Base-by-base conservation (phyloP, 129 eudicot species). In the Smallanthus sonchifolius region DNA sequence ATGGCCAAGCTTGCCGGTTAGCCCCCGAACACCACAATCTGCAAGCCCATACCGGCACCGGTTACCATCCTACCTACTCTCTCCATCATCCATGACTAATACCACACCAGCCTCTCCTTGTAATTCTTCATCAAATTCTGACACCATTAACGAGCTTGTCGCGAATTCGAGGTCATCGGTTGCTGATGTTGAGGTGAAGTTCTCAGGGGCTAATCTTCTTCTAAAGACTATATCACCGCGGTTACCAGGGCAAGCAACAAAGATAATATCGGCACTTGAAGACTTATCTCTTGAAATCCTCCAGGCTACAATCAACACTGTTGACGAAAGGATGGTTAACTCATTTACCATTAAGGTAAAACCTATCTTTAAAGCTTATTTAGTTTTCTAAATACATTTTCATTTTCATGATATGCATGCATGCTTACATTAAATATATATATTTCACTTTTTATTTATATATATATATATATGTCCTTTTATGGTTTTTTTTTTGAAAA, bases 101-200 rank as follows among this genome's bases (percentile, higher is more conserved):
- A 24, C 30, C 64, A 57, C 69, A 55, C 74, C 85, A 39, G 39
- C 80, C 3, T 80, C 86, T n/a, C 85, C 91, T 40, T 83, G 91
- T 6, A 66, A 85, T 3, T 60, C 87, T 9, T 82, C 87, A 24
- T 77, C 81, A 32, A 77, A 68, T 68, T 79, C 84, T 32, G 83
- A 82, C 77, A 55, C 80, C 64, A 51, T 83, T 19, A 90, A 93
- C 39, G 96, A 93, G 62, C 96, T 90, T 24, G 88, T 88, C 10
- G 98, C 92, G 0, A 87, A 82, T 72, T 93, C 97, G 3, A 93
- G 77, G 76, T 93, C 98, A 1, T 79, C 85, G 0, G 55, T 88
- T 59, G 97, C 98, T 19, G 92, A 87, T 10, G 98, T 93, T 54
- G 96, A 87, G 82, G 98, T 93, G 34, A 93, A 93, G 48, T 93